phyloP scores from a whole-genome alignment of 371 early-diverging fungal genomes.

The Coemansia sp. region DNA sequence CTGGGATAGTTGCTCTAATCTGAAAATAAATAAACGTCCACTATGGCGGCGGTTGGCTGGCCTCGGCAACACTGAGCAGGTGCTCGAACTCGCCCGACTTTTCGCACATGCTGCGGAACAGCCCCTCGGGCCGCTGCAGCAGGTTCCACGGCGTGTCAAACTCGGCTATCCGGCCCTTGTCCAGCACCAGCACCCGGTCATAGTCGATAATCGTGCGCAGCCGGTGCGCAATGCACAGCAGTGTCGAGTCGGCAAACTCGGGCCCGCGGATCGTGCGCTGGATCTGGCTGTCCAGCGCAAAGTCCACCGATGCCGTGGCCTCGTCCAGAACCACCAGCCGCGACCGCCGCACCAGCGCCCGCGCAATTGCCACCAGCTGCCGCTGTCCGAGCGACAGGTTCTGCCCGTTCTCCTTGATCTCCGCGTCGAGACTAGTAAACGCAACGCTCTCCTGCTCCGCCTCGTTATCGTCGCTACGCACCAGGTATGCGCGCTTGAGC shows the following conservation, averaged over 20 bases:
- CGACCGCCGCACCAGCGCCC: conserved; percentile 76
- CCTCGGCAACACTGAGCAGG: neutral
- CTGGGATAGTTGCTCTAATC: too few species aligned
- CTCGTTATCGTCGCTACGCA: neutral
- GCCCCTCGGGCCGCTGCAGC: conserved; percentile 56
- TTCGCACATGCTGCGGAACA: conserved; percentile 68
- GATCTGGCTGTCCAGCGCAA: conserved; percentile 61
- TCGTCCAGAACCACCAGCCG: conserved; percentile 84
- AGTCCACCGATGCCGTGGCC: conserved; percentile 83
- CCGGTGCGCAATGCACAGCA: conserved; percentile 79
- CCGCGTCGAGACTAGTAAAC: conserved; percentile 54
- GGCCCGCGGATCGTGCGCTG: conserved; percentile 71
- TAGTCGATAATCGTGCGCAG: conserved; percentile 90
- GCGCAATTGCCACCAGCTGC: conserved; percentile 84
- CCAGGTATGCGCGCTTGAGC: conserved; percentile 60
- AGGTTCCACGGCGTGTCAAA: conserved; percentile 66
- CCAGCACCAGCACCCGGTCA: conserved; percentile 81
- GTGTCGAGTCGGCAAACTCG: conserved; percentile 65
- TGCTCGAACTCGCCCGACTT: conserved; percentile 64
- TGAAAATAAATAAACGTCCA: too few species aligned
- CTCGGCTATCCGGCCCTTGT: conserved; percentile 78
- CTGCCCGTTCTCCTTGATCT: conserved; percentile 71
- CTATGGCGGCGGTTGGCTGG: neutral
- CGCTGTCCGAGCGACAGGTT: conserved; percentile 87
- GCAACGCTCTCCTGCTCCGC: conserved; percentile 13